Evolutionary conservation across 2,329 filamentous ascomycete genomes (phyloP).

Genomic region (Calonectria leucothoes): DNA sequence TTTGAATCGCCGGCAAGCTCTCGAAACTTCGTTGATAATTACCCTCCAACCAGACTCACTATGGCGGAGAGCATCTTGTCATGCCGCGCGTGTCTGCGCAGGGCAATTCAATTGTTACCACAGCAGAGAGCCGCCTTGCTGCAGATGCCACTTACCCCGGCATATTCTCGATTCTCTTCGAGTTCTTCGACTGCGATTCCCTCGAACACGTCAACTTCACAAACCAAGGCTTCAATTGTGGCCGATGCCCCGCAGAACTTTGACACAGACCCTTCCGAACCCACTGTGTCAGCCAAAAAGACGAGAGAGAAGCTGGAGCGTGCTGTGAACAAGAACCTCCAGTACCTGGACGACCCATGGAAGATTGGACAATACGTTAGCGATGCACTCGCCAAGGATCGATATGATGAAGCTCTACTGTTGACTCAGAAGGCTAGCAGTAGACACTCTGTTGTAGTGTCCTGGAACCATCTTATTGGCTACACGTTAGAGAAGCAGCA

Average conservation of each 20-base stretch:
- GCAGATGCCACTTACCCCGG: constrained; percentile 19
- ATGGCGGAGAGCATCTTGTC: constrained; percentile 45
- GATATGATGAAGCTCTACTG: constrained; percentile 74
- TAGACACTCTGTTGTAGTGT: constrained; percentile 73
- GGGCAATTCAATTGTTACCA: constrained; percentile 34
- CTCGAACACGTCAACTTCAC: neutral
- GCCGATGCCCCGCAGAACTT: constrained; percentile 39
- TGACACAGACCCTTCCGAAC: constrained; percentile 25
- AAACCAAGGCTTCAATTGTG: neutral
- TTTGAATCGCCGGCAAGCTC: constrained; percentile 4
- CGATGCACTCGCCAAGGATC: constrained; percentile 67
- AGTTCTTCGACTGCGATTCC: neutral
- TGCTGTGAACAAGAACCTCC: constrained; percentile 66
- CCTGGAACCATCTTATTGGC: constrained; percentile 89
- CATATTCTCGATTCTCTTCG: constrained; percentile 28
- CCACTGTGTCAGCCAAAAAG: constrained; percentile 31
- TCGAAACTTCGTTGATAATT: neutral
- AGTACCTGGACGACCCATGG: constrained; percentile 75
- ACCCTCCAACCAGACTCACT: neutral
- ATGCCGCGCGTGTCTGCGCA: constrained; percentile 43
- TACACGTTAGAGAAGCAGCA: constrained; percentile 72
- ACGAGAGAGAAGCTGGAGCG: constrained; percentile 47
- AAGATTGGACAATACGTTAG: constrained; percentile 77
- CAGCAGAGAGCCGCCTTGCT: constrained; percentile 20
- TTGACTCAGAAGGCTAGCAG: constrained; percentile 78